Evolutionary conservation across 345 rosid genomes (phyloP).

Genomic region (Microcos paniculata): DNA sequence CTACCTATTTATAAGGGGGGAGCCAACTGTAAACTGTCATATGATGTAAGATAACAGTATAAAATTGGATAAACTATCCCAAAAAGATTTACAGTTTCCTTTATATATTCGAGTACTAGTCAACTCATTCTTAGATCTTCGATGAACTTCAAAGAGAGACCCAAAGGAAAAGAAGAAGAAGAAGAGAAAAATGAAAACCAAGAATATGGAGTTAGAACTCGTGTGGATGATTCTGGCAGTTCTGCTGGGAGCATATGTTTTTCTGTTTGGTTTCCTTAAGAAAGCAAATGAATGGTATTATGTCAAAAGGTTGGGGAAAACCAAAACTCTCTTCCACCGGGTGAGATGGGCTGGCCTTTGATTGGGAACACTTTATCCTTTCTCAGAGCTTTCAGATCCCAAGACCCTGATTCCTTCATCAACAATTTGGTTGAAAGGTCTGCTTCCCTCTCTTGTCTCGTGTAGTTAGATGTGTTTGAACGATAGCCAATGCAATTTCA

Average conservation of each 20-base stretch:
- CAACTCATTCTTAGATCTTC: too few relatives aligned
- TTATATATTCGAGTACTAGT: too few relatives aligned
- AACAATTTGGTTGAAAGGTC: conserved; percentile 30
- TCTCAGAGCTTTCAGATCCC: conserved; percentile 36
- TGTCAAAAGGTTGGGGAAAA: conserved; percentile 23
- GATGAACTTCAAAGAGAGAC: too few relatives aligned
- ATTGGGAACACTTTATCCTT: conserved; percentile 45
- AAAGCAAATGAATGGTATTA: conserved; percentile 35
- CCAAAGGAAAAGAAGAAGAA: too few relatives aligned
- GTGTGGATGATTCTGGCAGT: conserved; percentile 5
- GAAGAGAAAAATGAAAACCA: too few relatives aligned
- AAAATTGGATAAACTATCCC: too few relatives aligned
- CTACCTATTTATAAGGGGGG: too few relatives aligned
- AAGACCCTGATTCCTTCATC: conserved; percentile 38
- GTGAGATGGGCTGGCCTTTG: conserved; percentile 46
- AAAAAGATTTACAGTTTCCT: too few relatives aligned
- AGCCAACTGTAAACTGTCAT: too few relatives aligned
- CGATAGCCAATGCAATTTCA: too few relatives aligned
- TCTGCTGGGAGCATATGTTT: background rate
- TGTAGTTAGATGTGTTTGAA: too few relatives aligned
- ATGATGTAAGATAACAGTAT: too few relatives aligned
- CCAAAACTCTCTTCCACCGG: conserved; percentile 36
- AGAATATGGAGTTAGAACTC: conserved; percentile 1
- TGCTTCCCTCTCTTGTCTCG: conserved; percentile 23
- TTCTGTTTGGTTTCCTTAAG: background rate